phyloP scores from a whole-genome alignment of 2,329 filamentous ascomycete species.

The Pseudogymnoascus sp. region DNA sequence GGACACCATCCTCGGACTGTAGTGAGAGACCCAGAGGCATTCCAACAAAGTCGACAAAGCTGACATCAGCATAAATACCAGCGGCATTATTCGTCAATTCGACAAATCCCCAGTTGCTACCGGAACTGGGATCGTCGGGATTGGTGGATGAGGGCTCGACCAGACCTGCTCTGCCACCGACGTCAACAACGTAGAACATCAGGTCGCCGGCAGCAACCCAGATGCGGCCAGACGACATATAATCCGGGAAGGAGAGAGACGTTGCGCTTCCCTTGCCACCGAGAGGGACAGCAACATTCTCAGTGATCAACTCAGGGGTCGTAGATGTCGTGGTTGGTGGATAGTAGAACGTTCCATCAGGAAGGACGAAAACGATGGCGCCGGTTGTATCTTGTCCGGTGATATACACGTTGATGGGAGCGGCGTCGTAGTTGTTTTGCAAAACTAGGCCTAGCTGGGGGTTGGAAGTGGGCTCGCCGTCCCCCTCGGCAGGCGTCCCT shows the following conservation, averaged over 20 bases:
- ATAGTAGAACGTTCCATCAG: slow-evolving; percentile 59
- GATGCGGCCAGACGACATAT: slow-evolving; percentile 61
- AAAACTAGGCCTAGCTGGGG: background rate
- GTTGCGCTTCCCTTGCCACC: slow-evolving; percentile 51
- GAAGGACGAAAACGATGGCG: slow-evolving; percentile 51
- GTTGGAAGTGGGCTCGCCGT: background rate
- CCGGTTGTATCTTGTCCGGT: background rate
- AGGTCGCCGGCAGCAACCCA: slow-evolving; percentile 58
- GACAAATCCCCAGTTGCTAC: slow-evolving; percentile 56
- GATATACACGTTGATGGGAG: background rate
- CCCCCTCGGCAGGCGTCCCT: background rate
- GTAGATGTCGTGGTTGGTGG: slow-evolving; percentile 51
- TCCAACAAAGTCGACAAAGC: slow-evolving; percentile 67
- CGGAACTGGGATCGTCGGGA: slow-evolving; percentile 51
- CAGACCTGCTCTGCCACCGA: slow-evolving; percentile 45
- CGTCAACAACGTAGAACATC: slow-evolving; percentile 63
- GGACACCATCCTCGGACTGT: slow-evolving; percentile 34
- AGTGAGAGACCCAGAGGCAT: slow-evolving; percentile 52
- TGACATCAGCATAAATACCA: slow-evolving; percentile 61
- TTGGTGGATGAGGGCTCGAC: slow-evolving; percentile 70
- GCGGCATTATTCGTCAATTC: slow-evolving; percentile 58
- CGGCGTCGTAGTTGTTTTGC: background rate
- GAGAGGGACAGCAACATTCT: slow-evolving; percentile 55
- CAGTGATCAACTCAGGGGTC: slow-evolving; percentile 42
- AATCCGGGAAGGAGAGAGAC: slow-evolving; percentile 53